A percentile compares a stretch with the other conserved stretches of the same genome.
These are phyloP conservation scores for Aspergillus conjunctus DNA, from an alignment of 495 filamentous ascomycete species.

Conservation along the genomic window DNA sequence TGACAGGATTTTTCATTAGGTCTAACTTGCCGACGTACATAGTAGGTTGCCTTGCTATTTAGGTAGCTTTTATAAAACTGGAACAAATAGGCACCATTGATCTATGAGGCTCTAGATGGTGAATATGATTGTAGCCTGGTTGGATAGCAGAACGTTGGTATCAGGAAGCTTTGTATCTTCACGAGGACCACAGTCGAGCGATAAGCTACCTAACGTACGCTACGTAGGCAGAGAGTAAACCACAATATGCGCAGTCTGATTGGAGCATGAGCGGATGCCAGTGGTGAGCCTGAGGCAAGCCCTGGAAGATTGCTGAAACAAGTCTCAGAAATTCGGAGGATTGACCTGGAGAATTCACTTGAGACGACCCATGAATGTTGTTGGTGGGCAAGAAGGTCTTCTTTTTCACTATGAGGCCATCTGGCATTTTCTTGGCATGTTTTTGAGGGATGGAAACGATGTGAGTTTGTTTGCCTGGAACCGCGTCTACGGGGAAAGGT, in stretches of 20 bases:
- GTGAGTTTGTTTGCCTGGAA: conserved; percentile 10
- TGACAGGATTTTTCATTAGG: too few species aligned
- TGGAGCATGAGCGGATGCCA: conserved; percentile 9
- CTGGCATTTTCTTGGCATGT: conserved; percentile 48
- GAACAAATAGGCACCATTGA: too few species aligned
- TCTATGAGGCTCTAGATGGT: too few species aligned
- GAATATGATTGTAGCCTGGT: too few species aligned
- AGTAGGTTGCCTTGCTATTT: too few species aligned
- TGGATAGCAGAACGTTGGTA: too few species aligned
- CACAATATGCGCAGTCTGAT: conserved; percentile 16
- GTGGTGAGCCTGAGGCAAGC: not conserved
- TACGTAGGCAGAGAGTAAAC: not conserved
- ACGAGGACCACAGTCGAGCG: not conserved
- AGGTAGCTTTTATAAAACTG: too few species aligned
- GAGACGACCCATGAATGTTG: not conserved
- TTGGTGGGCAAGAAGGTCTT: conserved; percentile 20
- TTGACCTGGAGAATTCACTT: not conserved
- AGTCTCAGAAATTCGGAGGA: not conserved
- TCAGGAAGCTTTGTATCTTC: too few species aligned
- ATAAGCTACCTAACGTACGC: not conserved
- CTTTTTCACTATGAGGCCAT: conserved; percentile 36
- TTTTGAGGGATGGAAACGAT: conserved; percentile 22
- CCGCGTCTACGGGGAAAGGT: not conserved
- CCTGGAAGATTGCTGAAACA: not conserved
- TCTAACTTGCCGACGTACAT: not conserved